These are phyloP conservation scores for Fusarium nisikadoi DNA, from an alignment of 2,329 filamentous ascomycete genomes.

Conservation along the genomic window DNA sequence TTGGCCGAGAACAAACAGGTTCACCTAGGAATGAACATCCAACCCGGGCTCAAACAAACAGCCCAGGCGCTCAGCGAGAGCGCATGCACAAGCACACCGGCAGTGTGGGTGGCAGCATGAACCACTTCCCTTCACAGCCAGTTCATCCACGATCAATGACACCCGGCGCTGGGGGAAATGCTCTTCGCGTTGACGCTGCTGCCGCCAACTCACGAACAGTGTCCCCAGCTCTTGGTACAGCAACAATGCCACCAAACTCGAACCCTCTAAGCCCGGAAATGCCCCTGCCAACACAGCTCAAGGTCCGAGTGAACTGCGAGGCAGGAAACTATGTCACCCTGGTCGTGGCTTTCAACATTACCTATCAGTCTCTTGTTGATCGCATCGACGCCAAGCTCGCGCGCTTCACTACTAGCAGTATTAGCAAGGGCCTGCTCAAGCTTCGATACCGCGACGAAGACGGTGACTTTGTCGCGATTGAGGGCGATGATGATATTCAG, in stretches of 20 bases:
- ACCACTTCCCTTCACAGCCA: conserved; percentile 67
- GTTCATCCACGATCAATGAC: conserved; percentile 61
- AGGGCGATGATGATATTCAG: conserved; percentile 95
- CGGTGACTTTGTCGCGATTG: conserved; percentile 91
- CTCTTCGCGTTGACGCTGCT: conserved; percentile 53
- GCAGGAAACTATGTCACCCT: conserved; percentile 88
- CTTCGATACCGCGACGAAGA: conserved; percentile 93
- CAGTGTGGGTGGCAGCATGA: conserved; percentile 63
- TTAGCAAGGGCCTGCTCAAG: conserved; percentile 83
- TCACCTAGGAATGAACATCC: conserved; percentile 79
- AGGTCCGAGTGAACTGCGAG: conserved; percentile 94
- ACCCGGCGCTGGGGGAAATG: conserved; percentile 50
- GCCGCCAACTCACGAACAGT: conserved; percentile 56
- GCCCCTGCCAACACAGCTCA: conserved; percentile 78
- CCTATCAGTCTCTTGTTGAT: conserved; percentile 92
- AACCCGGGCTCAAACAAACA: conserved; percentile 75
- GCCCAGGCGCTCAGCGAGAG: conserved; percentile 74
- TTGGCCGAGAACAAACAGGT: conserved; percentile 83
- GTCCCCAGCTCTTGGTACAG: conserved; percentile 58
- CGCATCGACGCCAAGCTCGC: conserved; percentile 96
- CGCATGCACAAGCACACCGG: conserved; percentile 62
- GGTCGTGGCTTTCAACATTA: conserved; percentile 96
- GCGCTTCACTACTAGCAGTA: conserved; percentile 84
- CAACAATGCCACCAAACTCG: conserved; percentile 39
- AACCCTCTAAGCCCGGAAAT: conserved; percentile 59